phyloP scores from a whole-genome alignment of 768 basidiomycete genomes.

The Stropharia rugosoannulata region DNA sequence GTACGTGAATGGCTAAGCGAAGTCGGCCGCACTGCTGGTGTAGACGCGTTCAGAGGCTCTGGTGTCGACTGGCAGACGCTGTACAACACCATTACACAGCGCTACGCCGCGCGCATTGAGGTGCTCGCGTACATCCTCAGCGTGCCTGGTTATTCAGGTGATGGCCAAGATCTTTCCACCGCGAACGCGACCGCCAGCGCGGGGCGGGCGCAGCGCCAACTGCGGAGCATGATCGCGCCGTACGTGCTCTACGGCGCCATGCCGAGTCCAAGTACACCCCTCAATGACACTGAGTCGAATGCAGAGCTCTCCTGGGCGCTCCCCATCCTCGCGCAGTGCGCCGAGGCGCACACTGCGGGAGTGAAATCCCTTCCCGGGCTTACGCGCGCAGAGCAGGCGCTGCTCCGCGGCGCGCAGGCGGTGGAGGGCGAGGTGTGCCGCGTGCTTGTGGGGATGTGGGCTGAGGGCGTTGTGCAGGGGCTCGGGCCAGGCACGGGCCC shows the following conservation, averaged over 20 bases:
- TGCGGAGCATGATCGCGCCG: constrained; percentile 29
- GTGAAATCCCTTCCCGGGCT: constrained; percentile 16
- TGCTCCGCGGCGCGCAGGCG: constrained; percentile 28
- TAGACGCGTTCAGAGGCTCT: constrained; percentile 3
- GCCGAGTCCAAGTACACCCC: constrained; percentile 2
- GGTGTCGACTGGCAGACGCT: constrained; percentile 42
- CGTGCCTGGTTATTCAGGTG: not conserved
- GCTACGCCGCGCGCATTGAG: constrained; percentile 42
- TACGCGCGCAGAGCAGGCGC: constrained; percentile 28
- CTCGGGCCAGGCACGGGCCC: constrained; percentile 4
- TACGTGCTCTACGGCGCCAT: constrained; percentile 25
- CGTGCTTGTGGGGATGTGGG: constrained; percentile 46
- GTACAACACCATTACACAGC: constrained; percentile 35
- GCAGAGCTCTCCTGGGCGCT: constrained; percentile 31
- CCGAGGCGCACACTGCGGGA: constrained; percentile 29
- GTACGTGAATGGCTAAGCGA: constrained; percentile 7
- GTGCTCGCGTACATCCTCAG: constrained; percentile 35
- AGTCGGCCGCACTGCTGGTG: too few relatives aligned
- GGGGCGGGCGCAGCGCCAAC: constrained; percentile 24
- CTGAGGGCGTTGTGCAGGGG: constrained; percentile 31
- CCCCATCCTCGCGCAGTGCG: constrained; percentile 31
- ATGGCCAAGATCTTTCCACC: not conserved
- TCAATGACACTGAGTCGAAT: not conserved
- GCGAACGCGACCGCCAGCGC: constrained; percentile 6
- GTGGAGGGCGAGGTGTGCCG: constrained; percentile 47